These are phyloP conservation scores for Venturia oleaginea DNA, from an alignment of 2,329 filamentous ascomycete genomes.

Conservation along the genomic window DNA sequence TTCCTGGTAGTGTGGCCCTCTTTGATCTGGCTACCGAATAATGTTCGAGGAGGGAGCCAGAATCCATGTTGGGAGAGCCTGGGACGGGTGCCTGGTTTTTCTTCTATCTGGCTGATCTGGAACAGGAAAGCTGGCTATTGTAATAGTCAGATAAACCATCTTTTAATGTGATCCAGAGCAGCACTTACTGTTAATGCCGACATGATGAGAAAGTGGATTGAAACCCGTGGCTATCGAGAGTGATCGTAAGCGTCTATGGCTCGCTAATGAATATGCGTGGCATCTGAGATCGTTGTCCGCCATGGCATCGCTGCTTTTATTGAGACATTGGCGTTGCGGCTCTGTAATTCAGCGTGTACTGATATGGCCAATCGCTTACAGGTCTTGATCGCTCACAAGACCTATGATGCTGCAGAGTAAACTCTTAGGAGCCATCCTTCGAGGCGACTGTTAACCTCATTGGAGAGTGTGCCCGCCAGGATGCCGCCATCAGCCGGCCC, in stretches of 20 bases:
- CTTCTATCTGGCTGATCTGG: constrained; percentile 8
- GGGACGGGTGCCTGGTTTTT: constrained; percentile 6
- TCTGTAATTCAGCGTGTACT: background rate
- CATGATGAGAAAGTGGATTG: background rate
- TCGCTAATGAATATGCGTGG: background rate
- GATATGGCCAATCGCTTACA: background rate
- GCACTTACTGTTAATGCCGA: background rate
- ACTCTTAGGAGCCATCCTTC: background rate
- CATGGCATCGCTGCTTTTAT: constrained; percentile 1
- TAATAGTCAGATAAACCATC: background rate
- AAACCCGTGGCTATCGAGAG: background rate
- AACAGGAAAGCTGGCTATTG: constrained; percentile 8
- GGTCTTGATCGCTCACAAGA: constrained; percentile 1
- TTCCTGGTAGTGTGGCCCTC: constrained; percentile 1
- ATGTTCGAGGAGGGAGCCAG: constrained; percentile 6
- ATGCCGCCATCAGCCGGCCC: background rate
- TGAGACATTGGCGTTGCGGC: background rate
- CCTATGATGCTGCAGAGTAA: background rate
- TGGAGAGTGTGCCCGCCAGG: background rate
- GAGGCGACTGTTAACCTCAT: background rate
- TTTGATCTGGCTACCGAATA: constrained; percentile 10
- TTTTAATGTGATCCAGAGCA: background rate
- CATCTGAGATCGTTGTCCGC: background rate
- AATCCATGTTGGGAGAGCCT: constrained; percentile 3
- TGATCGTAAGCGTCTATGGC: background rate